A percentile compares a stretch with the other conserved stretches of the same genome.
These are phyloP conservation scores for Periconia sp. DNA, from an alignment of 2,329 filamentous ascomycete species.

Conservation along the genomic window DNA sequence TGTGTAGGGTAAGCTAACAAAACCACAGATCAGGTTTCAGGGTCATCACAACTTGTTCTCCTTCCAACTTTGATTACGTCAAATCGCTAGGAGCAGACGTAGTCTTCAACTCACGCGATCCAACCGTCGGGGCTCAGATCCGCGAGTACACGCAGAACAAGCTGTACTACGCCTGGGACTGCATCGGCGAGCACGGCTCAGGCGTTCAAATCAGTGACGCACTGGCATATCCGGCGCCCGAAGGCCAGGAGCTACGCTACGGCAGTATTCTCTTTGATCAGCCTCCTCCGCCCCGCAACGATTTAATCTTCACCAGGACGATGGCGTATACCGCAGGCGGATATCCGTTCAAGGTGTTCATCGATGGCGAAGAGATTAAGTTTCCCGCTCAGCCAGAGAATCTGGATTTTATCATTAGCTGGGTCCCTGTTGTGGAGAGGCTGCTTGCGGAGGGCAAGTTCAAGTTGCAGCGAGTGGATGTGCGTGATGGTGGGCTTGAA, in stretches of 20 bases:
- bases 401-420: background rate
- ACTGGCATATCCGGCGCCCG: slow-evolving; percentile 7
- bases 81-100: slow-evolving; percentile 48
- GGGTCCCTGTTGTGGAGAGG: background rate
- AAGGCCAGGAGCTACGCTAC: slow-evolving; percentile 9
- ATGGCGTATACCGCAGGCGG: slow-evolving; percentile 11
- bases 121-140: slow-evolving; percentile 47
- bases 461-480: background rate
- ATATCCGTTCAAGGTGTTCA: slow-evolving; percentile 1
- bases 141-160: slow-evolving; percentile 45
- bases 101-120: slow-evolving; percentile 52
- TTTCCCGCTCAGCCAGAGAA: background rate
- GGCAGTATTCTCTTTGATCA: slow-evolving; percentile 6
- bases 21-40: slow-evolving; percentile 34
- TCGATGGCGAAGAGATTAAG: background rate
- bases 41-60: slow-evolving; percentile 49
- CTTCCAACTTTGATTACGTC: slow-evolving; percentile 49
- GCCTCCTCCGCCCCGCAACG: background rate
- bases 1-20: background rate
- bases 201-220: background rate
- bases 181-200: slow-evolving; percentile 31
- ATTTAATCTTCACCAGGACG: slow-evolving; percentile 5
- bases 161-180: slow-evolving; percentile 50
- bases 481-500: slow-evolving; percentile 2
- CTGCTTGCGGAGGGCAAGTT: slow-evolving; percentile 4